phyloP scores from a whole-genome alignment of 2,329 filamentous ascomycete species.

The Pseudogymnoascus sp. region DNA sequence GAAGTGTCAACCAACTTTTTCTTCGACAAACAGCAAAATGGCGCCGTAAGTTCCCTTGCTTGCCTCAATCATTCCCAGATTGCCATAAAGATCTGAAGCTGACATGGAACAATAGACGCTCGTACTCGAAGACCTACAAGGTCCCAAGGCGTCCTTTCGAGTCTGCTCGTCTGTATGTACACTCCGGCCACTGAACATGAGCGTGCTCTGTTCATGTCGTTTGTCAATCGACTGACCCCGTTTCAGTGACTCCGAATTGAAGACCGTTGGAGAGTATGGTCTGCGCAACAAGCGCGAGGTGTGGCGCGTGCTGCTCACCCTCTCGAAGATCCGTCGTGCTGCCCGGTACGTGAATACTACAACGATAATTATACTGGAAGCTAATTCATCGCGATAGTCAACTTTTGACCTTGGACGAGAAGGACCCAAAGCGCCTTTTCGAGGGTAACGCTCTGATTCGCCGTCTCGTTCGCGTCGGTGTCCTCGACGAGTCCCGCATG shows the following conservation, averaged over 20 bases:
- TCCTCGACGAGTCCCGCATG: conserved; percentile 99
- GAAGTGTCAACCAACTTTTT: conserved; percentile 14
- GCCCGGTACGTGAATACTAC: conserved; percentile 66
- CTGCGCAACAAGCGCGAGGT: conserved; percentile 99
- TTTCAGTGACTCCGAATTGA: conserved; percentile 92
- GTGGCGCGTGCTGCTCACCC: conserved; percentile 98
- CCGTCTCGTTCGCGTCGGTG: conserved; percentile 98
- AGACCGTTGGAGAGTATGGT: conserved; percentile 99
- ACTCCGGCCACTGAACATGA: conserved; percentile 91
- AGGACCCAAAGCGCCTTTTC: conserved; percentile 99
- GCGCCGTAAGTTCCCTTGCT: conserved; percentile 33
- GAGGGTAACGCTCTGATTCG: conserved; percentile 99
- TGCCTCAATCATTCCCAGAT: neutral
- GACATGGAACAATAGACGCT: conserved; percentile 37
- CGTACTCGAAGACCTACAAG: conserved; percentile 99
- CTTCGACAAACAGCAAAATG: conserved; percentile 28
- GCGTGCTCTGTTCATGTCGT: conserved; percentile 98
- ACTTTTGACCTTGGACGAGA: conserved; percentile 99
- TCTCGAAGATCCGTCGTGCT: conserved; percentile 99
- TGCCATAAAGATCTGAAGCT: neutral
- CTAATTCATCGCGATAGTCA: conserved; percentile 55
- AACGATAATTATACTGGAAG: conserved; percentile 15
- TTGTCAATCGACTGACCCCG: conserved; percentile 62
- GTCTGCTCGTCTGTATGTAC: conserved; percentile 98
- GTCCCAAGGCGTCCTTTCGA: conserved; percentile 89